A percentile compares a stretch with the other conserved stretches of the same genome.
Evolutionary conservation across 78 protist genomes (phyloP).

Genomic region (Dictyostelium firmibasis): DNA sequence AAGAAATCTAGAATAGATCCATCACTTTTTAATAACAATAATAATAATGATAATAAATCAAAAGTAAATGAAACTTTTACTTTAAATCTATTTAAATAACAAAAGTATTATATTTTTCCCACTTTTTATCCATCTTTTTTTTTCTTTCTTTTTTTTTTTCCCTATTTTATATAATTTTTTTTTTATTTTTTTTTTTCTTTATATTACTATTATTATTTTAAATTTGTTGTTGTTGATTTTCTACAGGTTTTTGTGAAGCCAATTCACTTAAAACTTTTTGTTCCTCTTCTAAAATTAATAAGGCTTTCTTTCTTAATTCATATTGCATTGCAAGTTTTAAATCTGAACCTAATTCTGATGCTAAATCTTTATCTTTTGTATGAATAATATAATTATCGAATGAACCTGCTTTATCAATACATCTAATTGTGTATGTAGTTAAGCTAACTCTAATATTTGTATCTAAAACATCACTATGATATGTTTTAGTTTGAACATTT

Average conservation of each 20-base stretch:
- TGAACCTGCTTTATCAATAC: slow-evolving; percentile 65
- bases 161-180: neutral
- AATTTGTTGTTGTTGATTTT: neutral
- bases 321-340: slow-evolving; percentile 30
- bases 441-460: slow-evolving; percentile 41
- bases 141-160: neutral
- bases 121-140: too few species aligned
- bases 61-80: slow-evolving; percentile 14
- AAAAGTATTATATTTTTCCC: neutral
- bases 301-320: neutral
- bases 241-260: neutral
- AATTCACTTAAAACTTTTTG: neutral
- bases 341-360: slow-evolving; percentile 68
- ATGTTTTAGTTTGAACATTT: slow-evolving; percentile 63
- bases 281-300: slow-evolving; percentile 10
- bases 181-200: neutral
- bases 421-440: slow-evolving; percentile 58
- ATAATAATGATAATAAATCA: neutral
- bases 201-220: neutral
- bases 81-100: slow-evolving; percentile 7
- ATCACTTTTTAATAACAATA: slow-evolving; percentile 29
- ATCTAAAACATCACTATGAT: slow-evolving; percentile 59
- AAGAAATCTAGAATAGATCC: slow-evolving; percentile 60
- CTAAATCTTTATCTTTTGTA: slow-evolving; percentile 66
- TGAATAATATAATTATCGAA: slow-evolving; percentile 64